These are phyloP conservation scores for Trametes maxima DNA, from an alignment of 768 basidiomycete species.

Conservation along the genomic window DNA sequence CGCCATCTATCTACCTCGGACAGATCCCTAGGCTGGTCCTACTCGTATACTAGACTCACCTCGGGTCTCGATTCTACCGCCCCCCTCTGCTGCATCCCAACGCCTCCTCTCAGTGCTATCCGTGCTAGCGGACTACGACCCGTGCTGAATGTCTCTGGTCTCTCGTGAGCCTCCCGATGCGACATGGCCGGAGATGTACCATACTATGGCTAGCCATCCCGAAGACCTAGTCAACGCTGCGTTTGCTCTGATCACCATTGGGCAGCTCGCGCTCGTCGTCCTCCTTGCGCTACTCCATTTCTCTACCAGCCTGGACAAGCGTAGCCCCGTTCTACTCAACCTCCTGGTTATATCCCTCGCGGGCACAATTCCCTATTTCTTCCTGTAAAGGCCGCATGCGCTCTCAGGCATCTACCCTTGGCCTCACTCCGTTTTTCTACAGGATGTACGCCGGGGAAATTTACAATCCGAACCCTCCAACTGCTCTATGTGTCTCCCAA, in stretches of 20 bases:
- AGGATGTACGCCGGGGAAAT: constrained; percentile 21
- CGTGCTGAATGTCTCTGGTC: not conserved
- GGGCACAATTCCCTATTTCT: constrained; percentile 12
- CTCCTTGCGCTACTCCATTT: constrained; percentile 20
- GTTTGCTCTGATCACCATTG: constrained; percentile 22
- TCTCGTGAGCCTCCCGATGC: not conserved
- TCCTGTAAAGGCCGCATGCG: constrained; percentile 7
- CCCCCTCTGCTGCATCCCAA: not conserved
- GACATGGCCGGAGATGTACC: constrained; percentile 2
- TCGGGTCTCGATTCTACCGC: no score
- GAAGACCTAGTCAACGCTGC: constrained; percentile 17
- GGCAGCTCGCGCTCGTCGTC: constrained; percentile 19
- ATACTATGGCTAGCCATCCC: constrained; percentile 13
- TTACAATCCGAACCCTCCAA: constrained; percentile 14
- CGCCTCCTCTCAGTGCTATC: not conserved
- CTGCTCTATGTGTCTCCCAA: constrained; percentile 12
- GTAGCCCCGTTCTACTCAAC: constrained; percentile 21
- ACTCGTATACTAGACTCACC: not conserved
- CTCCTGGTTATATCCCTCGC: constrained; percentile 16
- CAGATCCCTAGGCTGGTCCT: constrained; percentile 13
- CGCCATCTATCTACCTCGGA: not conserved
- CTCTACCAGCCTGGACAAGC: constrained; percentile 7
- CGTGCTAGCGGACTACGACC: not conserved
- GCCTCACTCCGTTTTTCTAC: not conserved
- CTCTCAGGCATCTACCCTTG: not conserved